Evolutionary conservation across 495 filamentous ascomycete genomes (phyloP), one percentile per base, ranked within the genome.

Genomic region (Lasiosphaeria hispida): DNA sequence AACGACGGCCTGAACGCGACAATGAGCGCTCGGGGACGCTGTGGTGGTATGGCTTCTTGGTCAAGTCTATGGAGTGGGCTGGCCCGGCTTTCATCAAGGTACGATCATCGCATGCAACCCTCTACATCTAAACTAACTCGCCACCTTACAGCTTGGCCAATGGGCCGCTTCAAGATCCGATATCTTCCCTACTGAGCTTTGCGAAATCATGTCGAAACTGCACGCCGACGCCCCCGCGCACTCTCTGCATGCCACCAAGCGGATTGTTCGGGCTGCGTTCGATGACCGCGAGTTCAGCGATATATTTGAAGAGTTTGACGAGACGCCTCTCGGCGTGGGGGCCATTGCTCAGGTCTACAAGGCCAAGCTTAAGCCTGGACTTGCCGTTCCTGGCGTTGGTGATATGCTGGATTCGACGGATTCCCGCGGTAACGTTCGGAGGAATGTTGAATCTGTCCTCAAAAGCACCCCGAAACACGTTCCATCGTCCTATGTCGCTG

Each of bases 21-120:
- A 83, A 86, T 54, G 87, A 92, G 69, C 81, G 89, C 43, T 75
- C 73, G 14, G 95, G 94, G 14, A 91, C 92, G 10, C 60, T 97
- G 10, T 96, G 90, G 92, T 99, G 94, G 95, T 97, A 96, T 77
- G 78, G 75, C 1, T 96, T 96, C 67, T 70, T 99, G 40, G 90
- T 97, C 6, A 82, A 79, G 51, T 79, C 86, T 2, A 97, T 99
- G 95, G 95, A 99, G 72, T 82, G 85, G 58, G 91, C 92, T 36
- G 95, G 95, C 6, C 92, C 95, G 36, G 92, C 95, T 0, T 99
- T 97, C 66, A 97, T 99, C 76, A 99, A 99, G 85, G 92, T 94
- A 74, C 34, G 70, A 37, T 13, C 37, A 42, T 0, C 33, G 53
- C 19, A 10, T n/a, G 2, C n/a, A 37, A 55, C 55, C 19, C 19